These are phyloP conservation scores for Ophiostoma triangulosporum DNA, from an alignment of 2,329 filamentous ascomycete species.

Conservation along the genomic window DNA sequence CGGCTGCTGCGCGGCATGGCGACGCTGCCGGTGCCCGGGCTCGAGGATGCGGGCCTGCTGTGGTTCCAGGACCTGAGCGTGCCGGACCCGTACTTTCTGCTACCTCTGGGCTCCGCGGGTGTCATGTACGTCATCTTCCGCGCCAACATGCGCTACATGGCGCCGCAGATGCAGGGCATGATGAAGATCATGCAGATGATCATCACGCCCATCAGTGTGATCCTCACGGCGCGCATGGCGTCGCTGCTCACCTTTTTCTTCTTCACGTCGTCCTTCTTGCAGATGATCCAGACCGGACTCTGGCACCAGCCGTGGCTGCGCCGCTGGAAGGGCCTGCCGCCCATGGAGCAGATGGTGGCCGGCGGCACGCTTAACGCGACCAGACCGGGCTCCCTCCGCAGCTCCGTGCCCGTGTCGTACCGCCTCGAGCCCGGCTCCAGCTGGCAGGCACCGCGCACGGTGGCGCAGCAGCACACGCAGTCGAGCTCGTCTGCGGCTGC, in stretches of 20 bases:
- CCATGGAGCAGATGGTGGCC: conserved; percentile 14
- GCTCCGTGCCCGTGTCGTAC: conserved; percentile 3
- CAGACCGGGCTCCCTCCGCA: not conserved
- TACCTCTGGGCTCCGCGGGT: conserved; percentile 50
- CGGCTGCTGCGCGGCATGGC: conserved; percentile 62
- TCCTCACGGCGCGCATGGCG: conserved; percentile 33
- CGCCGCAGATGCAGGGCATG: conserved; percentile 21
- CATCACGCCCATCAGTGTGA: conserved; percentile 19
- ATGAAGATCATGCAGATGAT: conserved; percentile 23
- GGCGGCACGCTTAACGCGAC: not conserved
- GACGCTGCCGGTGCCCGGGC: conserved; percentile 62
- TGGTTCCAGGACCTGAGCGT: conserved; percentile 73
- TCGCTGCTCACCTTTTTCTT: conserved; percentile 51
- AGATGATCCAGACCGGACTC: conserved; percentile 29
- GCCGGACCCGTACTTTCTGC: conserved; percentile 61
- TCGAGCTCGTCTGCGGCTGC: conserved; percentile 3
- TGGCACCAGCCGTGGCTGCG: conserved; percentile 29
- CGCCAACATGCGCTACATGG: conserved; percentile 22
- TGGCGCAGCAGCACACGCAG: conserved; percentile 11
- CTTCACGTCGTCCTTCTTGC: conserved; percentile 26
- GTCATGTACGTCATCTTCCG: conserved; percentile 32
- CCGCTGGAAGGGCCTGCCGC: conserved; percentile 23
- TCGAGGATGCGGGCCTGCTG: conserved; percentile 54
- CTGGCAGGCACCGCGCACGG: conserved; percentile 22
- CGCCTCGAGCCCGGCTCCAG: conserved; percentile 10